Conservation (phyloP, 352 stramenopile genomes). For the Ophiocytium majus region DNA sequence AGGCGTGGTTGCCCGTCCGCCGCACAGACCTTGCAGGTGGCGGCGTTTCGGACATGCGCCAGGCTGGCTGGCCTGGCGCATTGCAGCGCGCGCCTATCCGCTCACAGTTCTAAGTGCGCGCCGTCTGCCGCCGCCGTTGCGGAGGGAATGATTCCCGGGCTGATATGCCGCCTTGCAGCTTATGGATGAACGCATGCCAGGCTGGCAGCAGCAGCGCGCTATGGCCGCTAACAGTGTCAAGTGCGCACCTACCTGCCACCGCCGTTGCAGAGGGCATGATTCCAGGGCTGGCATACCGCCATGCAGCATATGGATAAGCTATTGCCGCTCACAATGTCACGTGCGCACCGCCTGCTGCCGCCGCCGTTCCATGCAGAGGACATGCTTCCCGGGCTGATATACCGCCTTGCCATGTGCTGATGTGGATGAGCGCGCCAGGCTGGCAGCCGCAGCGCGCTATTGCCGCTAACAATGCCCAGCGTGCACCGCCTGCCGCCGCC, state of each 20-base stretch:
- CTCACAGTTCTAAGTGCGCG: not conserved
- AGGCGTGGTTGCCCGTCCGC: no score
- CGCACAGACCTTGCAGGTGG: no score
- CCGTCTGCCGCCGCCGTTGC: not conserved
- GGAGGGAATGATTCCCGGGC: not conserved
- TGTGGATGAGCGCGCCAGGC: no score
- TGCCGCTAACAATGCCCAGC: not conserved
- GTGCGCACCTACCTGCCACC: no score
- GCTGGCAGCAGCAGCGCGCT: not conserved
- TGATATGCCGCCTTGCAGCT: not conserved
- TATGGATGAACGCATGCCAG: not conserved
- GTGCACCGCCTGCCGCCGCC: not conserved
- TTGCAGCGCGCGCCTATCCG: no score
- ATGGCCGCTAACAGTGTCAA: not conserved
- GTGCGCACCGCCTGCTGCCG: not conserved
- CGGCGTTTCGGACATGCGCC: no score
- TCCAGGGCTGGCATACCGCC: no score
- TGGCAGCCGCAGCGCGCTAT: not conserved
- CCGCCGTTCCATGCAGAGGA: no score
- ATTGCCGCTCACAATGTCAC: not conserved
- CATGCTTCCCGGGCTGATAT: not conserved
- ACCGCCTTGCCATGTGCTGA: not conserved
- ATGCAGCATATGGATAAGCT: not conserved
- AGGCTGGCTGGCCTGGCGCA: not conserved
- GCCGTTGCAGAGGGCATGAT: no score